These are phyloP conservation scores for Suillus hirtellus DNA, from an alignment of 768 basidiomycete species.

Conservation along the genomic window DNA sequence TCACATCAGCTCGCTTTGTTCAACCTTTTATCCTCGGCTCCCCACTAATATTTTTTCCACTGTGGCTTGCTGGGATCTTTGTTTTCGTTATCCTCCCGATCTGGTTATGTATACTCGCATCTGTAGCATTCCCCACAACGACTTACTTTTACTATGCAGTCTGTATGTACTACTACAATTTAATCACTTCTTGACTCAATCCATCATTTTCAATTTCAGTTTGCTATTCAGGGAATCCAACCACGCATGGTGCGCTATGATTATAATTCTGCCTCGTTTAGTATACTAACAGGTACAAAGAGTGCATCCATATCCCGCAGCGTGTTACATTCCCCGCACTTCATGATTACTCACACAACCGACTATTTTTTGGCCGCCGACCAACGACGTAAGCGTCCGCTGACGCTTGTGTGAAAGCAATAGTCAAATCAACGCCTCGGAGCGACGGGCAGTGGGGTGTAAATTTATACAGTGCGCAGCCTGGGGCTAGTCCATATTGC, in stretches of 20 bases:
- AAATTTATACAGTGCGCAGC: neutral
- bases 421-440: neutral
- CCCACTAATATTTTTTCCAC: constrained; percentile 14
- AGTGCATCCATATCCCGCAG: neutral
- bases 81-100: neutral
- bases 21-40: neutral
- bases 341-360: neutral
- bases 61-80: constrained; percentile 3
- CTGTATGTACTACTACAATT: constrained; percentile 21
- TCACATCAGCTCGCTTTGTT: neutral
- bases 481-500: neutral
- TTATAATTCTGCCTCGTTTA: neutral
- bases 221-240: neutral
- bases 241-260: neutral
- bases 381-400: neutral
- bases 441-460: too few species aligned
- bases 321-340: neutral
- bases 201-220: neutral
- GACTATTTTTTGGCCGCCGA: neutral
- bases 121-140: constrained; percentile 28
- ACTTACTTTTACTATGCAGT: neutral
- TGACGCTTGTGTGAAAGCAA: neutral
- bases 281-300: neutral
- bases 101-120: constrained; percentile 20
- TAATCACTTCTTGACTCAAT: neutral